Conservation (phyloP, 192 early-diverging fungal genomes). For the Coemansia sp. region DNA sequence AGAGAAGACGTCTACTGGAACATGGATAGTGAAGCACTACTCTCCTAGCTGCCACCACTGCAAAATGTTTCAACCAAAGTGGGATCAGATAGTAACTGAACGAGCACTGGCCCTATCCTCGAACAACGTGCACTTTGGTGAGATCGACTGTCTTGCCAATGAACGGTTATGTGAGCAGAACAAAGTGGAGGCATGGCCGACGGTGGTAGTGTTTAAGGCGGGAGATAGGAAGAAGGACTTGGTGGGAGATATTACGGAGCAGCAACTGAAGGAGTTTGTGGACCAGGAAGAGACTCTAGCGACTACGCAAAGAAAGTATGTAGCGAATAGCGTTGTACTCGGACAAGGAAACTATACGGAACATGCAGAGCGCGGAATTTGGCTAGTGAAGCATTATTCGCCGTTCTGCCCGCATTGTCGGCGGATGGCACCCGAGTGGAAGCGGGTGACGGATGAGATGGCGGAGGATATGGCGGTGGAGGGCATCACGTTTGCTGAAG, state of each 20-base stretch:
- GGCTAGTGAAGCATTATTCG: conserved; percentile 88
- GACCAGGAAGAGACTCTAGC: background rate
- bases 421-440: conserved; percentile 75
- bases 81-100: conserved; percentile 62
- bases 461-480: conserved; percentile 29
- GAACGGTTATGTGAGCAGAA: conserved; percentile 62
- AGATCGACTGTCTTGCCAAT: conserved; percentile 66
- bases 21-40: conserved; percentile 83
- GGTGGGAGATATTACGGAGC: conserved; percentile 32
- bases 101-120: conserved; percentile 18
- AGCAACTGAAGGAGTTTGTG: conserved; percentile 21
- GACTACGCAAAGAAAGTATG: conserved; percentile 6
- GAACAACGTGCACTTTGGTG: conserved; percentile 63
- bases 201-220: conserved; percentile 54
- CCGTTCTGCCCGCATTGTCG: conserved; percentile 87
- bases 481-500: conserved; percentile 63
- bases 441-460: conserved; percentile 60
- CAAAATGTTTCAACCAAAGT: conserved; percentile 73
- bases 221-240: conserved; percentile 16
- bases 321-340: conserved; percentile 55
- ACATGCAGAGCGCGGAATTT: conserved; percentile 58
- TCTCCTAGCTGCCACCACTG: conserved; percentile 86
- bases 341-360: conserved; percentile 51
- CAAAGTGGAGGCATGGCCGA: conserved; percentile 57
- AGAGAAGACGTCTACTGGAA: conserved; percentile 49